phyloP scores from a whole-genome alignment of 2,329 filamentous ascomycete genomes.

The Colletotrichum tamarilloi region DNA sequence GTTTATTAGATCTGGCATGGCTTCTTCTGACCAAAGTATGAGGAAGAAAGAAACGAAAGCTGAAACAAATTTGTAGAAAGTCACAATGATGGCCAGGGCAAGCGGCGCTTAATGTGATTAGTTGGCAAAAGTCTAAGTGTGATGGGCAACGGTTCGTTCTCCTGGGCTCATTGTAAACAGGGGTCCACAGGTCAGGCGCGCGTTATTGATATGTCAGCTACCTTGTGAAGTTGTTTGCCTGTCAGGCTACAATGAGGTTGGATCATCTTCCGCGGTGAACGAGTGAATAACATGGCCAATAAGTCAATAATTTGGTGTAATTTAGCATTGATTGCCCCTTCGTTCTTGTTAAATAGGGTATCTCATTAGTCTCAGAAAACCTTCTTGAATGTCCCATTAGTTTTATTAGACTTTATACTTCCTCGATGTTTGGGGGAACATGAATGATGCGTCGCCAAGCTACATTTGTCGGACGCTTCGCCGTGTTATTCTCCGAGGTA shows the following conservation, averaged over 20 bases:
- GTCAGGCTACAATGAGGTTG: not conserved
- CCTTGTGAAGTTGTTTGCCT: not conserved
- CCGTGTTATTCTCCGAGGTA: not conserved
- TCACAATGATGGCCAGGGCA: not conserved
- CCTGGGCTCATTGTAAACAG: not conserved
- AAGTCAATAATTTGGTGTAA: not conserved
- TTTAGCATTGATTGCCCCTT: not conserved
- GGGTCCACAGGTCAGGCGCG: not conserved
- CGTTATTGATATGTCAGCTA: conserved; percentile 1
- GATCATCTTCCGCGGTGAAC: not conserved
- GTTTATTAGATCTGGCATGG: not conserved
- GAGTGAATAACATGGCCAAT: not conserved
- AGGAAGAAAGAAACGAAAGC: not conserved
- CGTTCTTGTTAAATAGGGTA: not conserved
- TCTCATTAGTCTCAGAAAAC: no score
- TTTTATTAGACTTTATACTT: not conserved
- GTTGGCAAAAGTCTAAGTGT: not conserved
- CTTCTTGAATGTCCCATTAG: not conserved
- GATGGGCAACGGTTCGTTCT: not conserved
- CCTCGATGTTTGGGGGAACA: not conserved
- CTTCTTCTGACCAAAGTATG: not conserved
- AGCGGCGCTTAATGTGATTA: not conserved
- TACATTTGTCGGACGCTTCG: not conserved
- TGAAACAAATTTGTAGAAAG: not conserved
- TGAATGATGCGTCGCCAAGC: not conserved